Base-by-base conservation (phyloP, 169 alveolate species). In the Babesia ovata region DNA sequence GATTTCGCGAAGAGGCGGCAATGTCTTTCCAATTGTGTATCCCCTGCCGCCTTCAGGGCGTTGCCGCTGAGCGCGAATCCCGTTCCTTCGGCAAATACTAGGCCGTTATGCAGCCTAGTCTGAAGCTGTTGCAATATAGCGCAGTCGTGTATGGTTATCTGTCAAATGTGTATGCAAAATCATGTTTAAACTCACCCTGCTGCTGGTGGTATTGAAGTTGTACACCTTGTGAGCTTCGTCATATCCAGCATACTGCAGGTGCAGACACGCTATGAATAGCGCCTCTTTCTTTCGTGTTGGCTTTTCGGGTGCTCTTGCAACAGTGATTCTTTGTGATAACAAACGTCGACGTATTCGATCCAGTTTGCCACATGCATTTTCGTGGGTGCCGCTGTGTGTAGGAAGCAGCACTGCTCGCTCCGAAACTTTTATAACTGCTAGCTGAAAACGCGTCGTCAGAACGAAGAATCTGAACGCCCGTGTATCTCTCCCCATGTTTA, bases 241-340 rank as follows among this genome's bases (percentile, higher is more conserved):
- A 44, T n/a, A 72, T n/a, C 87, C 87, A 21, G 52, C 59, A 45
- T 79, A 79, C 29, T 49, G 67, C 46, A 67, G 45, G 48, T 78
- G 52, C 29, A 52, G 10, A 19, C 39, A 67, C 53, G 24, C 48
- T 6, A 54, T 17, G 9, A 79, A 70, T 29, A 42, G 16, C 21
- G 36, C 16, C 39, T 54, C 42, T n/a, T 52, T 49, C 59, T 54
- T 70, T 50, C 58, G 46, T 12, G 26, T 21, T 21, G 33, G 48
- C 16, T 49, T 21, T n/a, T 58, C 42, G 17, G 67, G 63, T 11
- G 52, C 76, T 42, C 24, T 59, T 19, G 75, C 57, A 19, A 60
- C 21, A 11, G 75, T 52, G 22, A 53, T 44, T 28, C 63, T 70
- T 33, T 65, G 77, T 22, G 63, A 22, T 65, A 50, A 21, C 22